phyloP scores from a whole-genome alignment of 331 rosid species.

The Rosa hybrid region DNA sequence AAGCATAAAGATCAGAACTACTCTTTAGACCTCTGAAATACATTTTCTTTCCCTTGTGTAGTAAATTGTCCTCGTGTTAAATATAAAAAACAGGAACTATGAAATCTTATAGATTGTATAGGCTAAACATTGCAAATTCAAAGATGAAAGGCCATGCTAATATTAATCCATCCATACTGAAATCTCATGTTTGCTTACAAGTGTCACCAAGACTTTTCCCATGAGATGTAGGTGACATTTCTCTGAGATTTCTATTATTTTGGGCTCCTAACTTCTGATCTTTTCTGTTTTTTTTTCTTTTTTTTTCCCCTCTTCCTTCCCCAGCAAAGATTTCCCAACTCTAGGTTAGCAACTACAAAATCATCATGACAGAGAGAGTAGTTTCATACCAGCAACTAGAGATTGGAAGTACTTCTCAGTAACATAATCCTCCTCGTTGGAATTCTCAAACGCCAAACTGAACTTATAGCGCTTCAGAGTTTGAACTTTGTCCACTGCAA shows the following conservation, averaged over 20 bases:
- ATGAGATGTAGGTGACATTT: not conserved
- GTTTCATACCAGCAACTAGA: conserved; percentile 89
- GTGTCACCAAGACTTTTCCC: not conserved
- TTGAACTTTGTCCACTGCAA: conserved; percentile 83
- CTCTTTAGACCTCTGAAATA: not conserved
- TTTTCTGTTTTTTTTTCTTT: not conserved
- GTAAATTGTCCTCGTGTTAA: not conserved
- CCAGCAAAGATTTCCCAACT: not conserved
- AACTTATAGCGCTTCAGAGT: conserved; percentile 85
- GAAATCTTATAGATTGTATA: not conserved
- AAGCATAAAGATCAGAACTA: not conserved
- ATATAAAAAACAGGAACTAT: not conserved
- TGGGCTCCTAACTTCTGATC: not conserved
- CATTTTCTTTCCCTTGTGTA: not conserved
- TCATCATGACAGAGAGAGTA: conserved; percentile 16
- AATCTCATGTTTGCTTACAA: not conserved
- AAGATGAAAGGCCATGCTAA: not conserved
- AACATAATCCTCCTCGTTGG: conserved; percentile 99
- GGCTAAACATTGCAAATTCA: not conserved
- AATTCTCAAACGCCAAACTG: conserved; percentile 97
- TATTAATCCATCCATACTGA: not conserved
- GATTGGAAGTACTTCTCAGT: conserved; percentile 97
- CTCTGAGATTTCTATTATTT: not conserved
- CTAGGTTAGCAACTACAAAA: conserved; percentile 17
- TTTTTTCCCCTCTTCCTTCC: not conserved